A percentile compares a stretch with the other conserved stretches of the same genome.
Conservation (phyloP, 169 alveolate species). For the Eimeria maxima region DNA sequence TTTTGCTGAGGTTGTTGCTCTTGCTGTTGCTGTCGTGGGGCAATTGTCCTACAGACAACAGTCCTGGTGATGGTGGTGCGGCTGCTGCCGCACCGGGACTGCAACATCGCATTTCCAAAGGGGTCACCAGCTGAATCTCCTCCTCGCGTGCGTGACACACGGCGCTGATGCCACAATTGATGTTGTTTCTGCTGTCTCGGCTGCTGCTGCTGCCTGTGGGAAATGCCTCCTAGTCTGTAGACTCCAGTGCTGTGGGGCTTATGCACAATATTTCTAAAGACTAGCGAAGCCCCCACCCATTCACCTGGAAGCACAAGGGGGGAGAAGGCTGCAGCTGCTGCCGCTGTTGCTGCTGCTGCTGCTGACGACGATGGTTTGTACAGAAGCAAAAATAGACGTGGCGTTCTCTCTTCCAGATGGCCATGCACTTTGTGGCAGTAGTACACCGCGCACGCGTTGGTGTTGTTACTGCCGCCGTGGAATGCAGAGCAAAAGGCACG, state of each 20-base stretch:
- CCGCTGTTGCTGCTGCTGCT: slow-evolving; percentile 61
- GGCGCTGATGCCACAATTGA: background rate
- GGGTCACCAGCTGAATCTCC: background rate
- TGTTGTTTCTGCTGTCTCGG: background rate
- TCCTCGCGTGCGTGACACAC: background rate
- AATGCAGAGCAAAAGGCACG: background rate
- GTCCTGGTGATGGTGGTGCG: background rate
- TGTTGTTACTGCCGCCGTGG: slow-evolving; percentile 45
- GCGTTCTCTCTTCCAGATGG: slow-evolving; percentile 40
- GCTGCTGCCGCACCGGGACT: slow-evolving; percentile 25
- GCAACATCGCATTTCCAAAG: background rate
- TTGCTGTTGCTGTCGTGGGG: slow-evolving; percentile 22
- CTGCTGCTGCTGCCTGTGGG: slow-evolving; percentile 38
- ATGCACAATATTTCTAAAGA: background rate
- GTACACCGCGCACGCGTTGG: background rate
- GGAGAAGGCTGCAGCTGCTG: slow-evolving; percentile 74
- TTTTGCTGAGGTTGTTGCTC: background rate
- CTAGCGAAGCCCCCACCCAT: background rate
- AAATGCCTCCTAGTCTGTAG: background rate
- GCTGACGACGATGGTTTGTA: background rate
- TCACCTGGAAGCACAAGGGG: slow-evolving; percentile 25
- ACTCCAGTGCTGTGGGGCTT: background rate
- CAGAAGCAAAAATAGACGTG: slow-evolving; percentile 47
- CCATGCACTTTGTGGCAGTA: slow-evolving; percentile 53
- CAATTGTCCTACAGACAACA: background rate